Percentiles rank a stretch among this genome's conserved stretches.
Evolutionary conservation across 768 basidiomycete species (phyloP).

Genomic region (Boletus vinaceobasis): DNA sequence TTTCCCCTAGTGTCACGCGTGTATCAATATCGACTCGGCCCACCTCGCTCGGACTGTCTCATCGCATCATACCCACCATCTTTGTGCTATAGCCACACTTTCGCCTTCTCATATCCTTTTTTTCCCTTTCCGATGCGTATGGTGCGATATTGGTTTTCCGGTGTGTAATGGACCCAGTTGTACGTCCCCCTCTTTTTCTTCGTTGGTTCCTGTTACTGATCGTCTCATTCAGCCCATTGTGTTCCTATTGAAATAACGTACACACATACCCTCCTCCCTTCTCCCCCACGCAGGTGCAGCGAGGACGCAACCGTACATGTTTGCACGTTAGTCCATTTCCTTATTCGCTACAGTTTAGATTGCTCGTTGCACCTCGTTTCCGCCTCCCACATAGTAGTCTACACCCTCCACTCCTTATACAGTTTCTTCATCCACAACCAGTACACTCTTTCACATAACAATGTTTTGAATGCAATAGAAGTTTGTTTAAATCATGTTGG

Average conservation of each 20-base stretch:
- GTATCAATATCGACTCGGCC: slow-evolving; percentile 35
- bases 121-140: slow-evolving; percentile 25
- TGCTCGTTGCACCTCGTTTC: slow-evolving; percentile 16
- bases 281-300: slow-evolving; percentile 16
- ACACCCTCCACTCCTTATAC: slow-evolving; percentile 26
- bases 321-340: slow-evolving; percentile 18
- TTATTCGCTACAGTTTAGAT: slow-evolving; percentile 16
- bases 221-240: slow-evolving; percentile 17
- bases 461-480: slow-evolving; percentile 27
- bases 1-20: slow-evolving; percentile 2
- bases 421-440: slow-evolving; percentile 8
- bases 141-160: slow-evolving; percentile 34
- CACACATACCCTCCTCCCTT: slow-evolving; percentile 25
- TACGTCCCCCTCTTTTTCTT: slow-evolving; percentile 1
- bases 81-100: slow-evolving; percentile 24
- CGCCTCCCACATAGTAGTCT: slow-evolving; percentile 16
- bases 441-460: slow-evolving; percentile 25
- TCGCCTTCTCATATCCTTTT: neutral
- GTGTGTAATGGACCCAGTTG: slow-evolving; percentile 28
- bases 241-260: slow-evolving; percentile 26
- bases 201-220: slow-evolving; percentile 9
- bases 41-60: slow-evolving; percentile 28
- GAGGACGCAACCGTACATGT: slow-evolving; percentile 18
- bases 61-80: slow-evolving; percentile 30
- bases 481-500: slow-evolving; percentile 5